Conservation (phyloP, 768 basidiomycete species). For the Chalciporus sphaerocephalus region DNA sequence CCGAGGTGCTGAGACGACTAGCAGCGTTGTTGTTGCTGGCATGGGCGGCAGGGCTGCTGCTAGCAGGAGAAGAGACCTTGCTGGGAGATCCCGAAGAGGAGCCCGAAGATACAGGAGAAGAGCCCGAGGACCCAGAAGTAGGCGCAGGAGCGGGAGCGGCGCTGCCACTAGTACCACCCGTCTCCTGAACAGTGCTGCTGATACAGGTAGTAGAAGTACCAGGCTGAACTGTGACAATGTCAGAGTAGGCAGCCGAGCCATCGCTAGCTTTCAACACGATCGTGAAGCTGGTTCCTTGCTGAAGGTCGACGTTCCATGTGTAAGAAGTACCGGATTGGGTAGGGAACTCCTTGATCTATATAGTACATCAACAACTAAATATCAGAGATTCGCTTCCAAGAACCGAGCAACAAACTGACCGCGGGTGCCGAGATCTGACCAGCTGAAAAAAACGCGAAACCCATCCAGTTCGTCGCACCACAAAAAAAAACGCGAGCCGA, state of each 20-base stretch:
- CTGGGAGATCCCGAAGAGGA: conserved; percentile 7
- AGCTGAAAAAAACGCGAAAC: conserved; percentile 37
- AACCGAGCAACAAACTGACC: conserved; percentile 33
- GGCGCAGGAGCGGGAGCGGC: conserved; percentile 7
- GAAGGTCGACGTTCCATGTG: conserved; percentile 57
- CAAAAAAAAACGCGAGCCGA: background rate
- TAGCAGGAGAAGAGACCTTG: conserved; percentile 18
- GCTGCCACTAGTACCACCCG: conserved; percentile 4
- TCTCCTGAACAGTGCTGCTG: conserved; percentile 18
- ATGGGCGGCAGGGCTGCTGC: conserved; percentile 17
- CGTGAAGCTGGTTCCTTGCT: conserved; percentile 41
- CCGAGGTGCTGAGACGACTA: conserved; percentile 25
- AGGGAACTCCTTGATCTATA: conserved; percentile 53
- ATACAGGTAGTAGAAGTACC: conserved; percentile 33
- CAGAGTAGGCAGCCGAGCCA: conserved; percentile 50
- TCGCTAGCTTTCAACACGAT: conserved; percentile 53
- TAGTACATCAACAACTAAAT: conserved; percentile 10
- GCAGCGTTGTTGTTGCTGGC: conserved; percentile 32
- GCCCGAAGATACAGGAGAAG: background rate
- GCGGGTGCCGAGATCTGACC: conserved; percentile 49
- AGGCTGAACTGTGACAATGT: conserved; percentile 41
- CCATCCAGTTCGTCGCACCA: background rate
- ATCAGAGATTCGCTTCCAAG: background rate
- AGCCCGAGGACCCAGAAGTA: background rate
- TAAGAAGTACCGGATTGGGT: conserved; percentile 36